Base-by-base conservation (phyloP, 1,284 basidiomycete species). In the Athelia sp. region DNA sequence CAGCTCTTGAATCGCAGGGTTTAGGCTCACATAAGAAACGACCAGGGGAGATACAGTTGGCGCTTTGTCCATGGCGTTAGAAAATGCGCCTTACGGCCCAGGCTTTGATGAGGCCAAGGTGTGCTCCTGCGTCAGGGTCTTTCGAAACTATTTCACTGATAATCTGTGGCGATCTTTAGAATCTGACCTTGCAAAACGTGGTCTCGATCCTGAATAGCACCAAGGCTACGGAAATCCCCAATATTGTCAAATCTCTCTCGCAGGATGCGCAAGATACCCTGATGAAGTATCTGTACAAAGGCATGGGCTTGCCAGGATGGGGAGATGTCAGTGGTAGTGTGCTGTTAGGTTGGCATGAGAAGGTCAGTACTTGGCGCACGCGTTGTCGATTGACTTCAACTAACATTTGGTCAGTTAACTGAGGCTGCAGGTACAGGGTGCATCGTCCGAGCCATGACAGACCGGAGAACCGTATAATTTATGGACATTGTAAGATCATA, bases 251-350 rank as follows among this genome's bases (percentile, higher is more conserved):
- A 62, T 67, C 77, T 1, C 78, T 98, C 36, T 80, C 83, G 6
- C 79, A 82, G 53, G 86, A 92, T 44, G 78, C 90, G 54, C 93
- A 97, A 60, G 96, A 98, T 62, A 90, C 85, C 31, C 75, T 98
- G 50, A 99, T 98, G 96, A 98, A 97, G 66, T 99, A 97, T 64
- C 73, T 99, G 21, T 99, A 99, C 82, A 99, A 99, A 72, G 94
- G 88, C 26, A 93, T 93, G 90, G 90, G 76, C 4, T 77, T 84
- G 74, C 84, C 87, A 11, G 90, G 82, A 43, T 89, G 83, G 80
- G 86, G 84, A 47, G 92, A 92, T 62, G 82, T 90, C 57, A 89
- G 83, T 58, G 90, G 90, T 40, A 94, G 92, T 57, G 93, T 98
- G 18, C 72, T 99, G 46, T 74, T 99, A 21, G 87, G 84, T 19